These are phyloP conservation scores for Cryptomeria japonica DNA, from an alignment of 75 land plant genomes.

Conservation along the genomic window DNA sequence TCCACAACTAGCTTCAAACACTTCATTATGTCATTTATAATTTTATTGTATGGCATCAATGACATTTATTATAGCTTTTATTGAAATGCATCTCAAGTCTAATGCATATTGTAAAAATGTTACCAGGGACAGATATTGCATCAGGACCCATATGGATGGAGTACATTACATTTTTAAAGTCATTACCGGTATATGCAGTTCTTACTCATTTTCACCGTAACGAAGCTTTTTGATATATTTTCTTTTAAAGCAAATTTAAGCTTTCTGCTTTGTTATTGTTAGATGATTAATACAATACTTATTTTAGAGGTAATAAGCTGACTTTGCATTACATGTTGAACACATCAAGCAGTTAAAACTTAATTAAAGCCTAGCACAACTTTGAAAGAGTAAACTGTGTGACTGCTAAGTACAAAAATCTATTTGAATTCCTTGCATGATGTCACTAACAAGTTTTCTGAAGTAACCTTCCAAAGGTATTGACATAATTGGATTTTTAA, in stretches of 20 bases:
- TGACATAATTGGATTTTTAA: background rate
- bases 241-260: background rate
- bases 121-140: constrained; percentile 81
- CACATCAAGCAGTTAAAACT: background rate
- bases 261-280: background rate
- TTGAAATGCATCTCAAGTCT: background rate
- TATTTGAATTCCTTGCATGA: background rate
- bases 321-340: background rate
- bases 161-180: constrained; percentile 88
- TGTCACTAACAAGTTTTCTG: background rate
- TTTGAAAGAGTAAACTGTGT: background rate
- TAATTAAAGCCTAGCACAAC: background rate
- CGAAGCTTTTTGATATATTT: background rate
- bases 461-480: background rate
- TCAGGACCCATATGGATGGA: constrained; percentile 98
- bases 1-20: background rate
- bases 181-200: constrained; percentile 65
- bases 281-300: background rate
- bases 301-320: background rate
- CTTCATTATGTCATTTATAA: background rate
- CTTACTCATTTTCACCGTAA: background rate
- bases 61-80: background rate
- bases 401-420: background rate
- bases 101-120: constrained; percentile 5
- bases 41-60: background rate